These are phyloP conservation scores for Macrocybe sp. DNA, from an alignment of 1,284 basidiomycete species.

Conservation along the genomic window DNA sequence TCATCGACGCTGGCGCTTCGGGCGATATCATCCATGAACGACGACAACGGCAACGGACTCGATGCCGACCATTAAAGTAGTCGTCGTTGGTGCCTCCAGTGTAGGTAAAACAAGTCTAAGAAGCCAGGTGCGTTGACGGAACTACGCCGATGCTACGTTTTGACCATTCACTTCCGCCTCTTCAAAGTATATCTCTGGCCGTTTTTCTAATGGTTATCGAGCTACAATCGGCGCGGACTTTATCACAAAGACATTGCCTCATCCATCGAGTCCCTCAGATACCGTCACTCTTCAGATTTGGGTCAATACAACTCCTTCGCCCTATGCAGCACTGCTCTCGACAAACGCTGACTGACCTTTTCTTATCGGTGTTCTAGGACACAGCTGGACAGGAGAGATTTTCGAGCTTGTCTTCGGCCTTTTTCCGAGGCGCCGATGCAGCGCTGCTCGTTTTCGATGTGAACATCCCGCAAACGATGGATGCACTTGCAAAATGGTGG, in stretches of 20 bases:
- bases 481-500: slow-evolving; percentile 70
- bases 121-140: slow-evolving; percentile 47
- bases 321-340: neutral
- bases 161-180: slow-evolving; percentile 4
- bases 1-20: no score
- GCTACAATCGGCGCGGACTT: slow-evolving; percentile 86
- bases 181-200: slow-evolving; percentile 66
- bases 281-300: slow-evolving; percentile 72
- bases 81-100: slow-evolving; percentile 71
- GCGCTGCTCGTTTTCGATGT: slow-evolving; percentile 79
- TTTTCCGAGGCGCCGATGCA: slow-evolving; percentile 80
- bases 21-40: no score
- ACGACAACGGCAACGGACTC: neutral
- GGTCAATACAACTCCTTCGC: slow-evolving; percentile 39
- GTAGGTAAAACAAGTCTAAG: slow-evolving; percentile 75
- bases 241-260: slow-evolving; percentile 64
- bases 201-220: slow-evolving; percentile 70
- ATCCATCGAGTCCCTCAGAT: slow-evolving; percentile 48
- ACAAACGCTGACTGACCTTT: slow-evolving; percentile 8
- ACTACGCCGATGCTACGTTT: neutral
- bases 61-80: slow-evolving; percentile 71
- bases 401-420: slow-evolving; percentile 72
- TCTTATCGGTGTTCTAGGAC: slow-evolving; percentile 37
- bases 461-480: slow-evolving; percentile 54
- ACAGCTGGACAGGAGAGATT: slow-evolving; percentile 84